Conservation (phyloP, 257 asterid genomes). For the Marsdenia floribunda region DNA sequence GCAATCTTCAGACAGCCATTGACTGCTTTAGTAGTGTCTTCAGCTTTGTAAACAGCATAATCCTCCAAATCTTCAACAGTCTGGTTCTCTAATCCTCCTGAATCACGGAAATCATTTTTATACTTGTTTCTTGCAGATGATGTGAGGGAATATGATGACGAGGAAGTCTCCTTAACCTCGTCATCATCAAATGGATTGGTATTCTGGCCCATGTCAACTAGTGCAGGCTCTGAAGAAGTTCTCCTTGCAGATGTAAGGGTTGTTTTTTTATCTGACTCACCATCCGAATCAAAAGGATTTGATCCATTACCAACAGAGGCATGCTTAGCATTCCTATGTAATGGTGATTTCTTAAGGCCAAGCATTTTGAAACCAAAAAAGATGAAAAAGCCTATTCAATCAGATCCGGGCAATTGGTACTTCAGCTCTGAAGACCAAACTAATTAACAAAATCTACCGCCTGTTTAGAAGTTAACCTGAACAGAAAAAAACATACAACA, state of each 20-base stretch:
- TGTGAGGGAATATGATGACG: slow-evolving; percentile 33
- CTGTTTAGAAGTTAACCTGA: slow-evolving; percentile 4
- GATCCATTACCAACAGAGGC: slow-evolving; percentile 31
- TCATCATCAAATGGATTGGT: slow-evolving; percentile 70
- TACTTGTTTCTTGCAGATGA: slow-evolving; percentile 50
- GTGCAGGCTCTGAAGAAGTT: slow-evolving; percentile 59
- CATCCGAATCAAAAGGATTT: slow-evolving; percentile 82
- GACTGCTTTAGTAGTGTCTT: slow-evolving; percentile 69
- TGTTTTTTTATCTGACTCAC: slow-evolving; percentile 50
- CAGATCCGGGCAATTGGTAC: slow-evolving; percentile 12
- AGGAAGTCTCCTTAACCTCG: slow-evolving; percentile 32
- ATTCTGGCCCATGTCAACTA: slow-evolving; percentile 26
- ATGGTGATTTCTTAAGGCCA: slow-evolving; percentile 62
- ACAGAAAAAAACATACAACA: slow-evolving; percentile 6
- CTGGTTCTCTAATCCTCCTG: slow-evolving; percentile 79
- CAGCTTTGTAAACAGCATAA: slow-evolving; percentile 70
- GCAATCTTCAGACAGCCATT: slow-evolving; percentile 82
- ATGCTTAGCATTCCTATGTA: slow-evolving; percentile 43
- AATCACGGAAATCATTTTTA: slow-evolving; percentile 59
- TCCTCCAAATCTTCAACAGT: slow-evolving; percentile 67
- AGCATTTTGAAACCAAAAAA: slow-evolving; percentile 41
- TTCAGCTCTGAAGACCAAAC: slow-evolving; percentile 11
- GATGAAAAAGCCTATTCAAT: neutral
- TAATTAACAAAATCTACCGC: slow-evolving; percentile 5
- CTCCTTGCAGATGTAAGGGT: slow-evolving; percentile 42